phyloP scores from a whole-genome alignment of 2,329 filamentous ascomycete genomes.

The Chaetomiaceae sp. region DNA sequence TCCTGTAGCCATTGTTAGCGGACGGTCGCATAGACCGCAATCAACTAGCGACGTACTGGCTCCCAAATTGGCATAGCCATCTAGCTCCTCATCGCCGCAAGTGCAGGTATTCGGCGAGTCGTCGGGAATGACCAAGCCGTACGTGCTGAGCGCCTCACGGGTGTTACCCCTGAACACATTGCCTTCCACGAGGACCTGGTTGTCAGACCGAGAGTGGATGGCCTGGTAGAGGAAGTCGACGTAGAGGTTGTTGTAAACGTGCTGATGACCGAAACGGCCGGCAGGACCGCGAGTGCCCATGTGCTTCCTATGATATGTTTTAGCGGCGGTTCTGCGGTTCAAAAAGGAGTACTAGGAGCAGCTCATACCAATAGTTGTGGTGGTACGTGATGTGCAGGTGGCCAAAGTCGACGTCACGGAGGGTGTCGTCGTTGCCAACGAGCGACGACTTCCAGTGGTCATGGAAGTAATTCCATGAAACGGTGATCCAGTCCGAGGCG shows the following conservation, averaged over 20 bases:
- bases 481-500: conserved; percentile 42
- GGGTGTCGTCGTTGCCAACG: conserved; percentile 38
- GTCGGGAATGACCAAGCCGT: conserved; percentile 51
- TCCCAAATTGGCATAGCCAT: conserved; percentile 51
- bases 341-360: no score
- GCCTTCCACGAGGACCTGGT: conserved; percentile 46
- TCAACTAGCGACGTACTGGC: conserved; percentile 48
- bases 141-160: conserved; percentile 47
- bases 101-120: conserved; percentile 51
- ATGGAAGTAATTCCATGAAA: conserved; percentile 48
- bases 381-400: conserved; percentile 47
- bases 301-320: no score
- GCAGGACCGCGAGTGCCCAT: conserved; percentile 45
- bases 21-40: no score
- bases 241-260: conserved; percentile 48
- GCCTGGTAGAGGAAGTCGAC: conserved; percentile 45
- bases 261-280: conserved; percentile 46
- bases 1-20: conserved; percentile 25
- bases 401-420: conserved; percentile 40
- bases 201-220: conserved; percentile 45
- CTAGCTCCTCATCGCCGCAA: conserved; percentile 50
- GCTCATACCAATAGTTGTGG: conserved; percentile 47
- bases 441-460: conserved; percentile 46
- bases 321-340: no score
- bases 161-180: conserved; percentile 47